Evolutionary conservation across 2,329 filamentous ascomycete species (phyloP), one percentile per base, ranked within the genome.

Genomic region (Trichothecium roseum): DNA sequence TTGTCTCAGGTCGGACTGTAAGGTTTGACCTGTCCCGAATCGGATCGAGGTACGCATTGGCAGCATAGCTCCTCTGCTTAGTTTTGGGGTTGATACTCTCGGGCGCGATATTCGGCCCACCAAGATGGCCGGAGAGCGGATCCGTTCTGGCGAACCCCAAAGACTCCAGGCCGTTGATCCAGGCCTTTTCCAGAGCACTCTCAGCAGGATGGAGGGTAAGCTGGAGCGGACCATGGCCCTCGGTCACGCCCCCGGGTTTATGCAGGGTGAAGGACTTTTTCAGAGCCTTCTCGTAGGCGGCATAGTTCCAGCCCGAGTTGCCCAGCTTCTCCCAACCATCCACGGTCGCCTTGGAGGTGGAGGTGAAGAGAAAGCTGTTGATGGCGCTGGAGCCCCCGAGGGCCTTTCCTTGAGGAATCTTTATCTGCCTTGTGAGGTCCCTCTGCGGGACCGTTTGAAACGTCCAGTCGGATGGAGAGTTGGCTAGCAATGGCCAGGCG

Each of bases 321-420:
- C 50, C 51, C 3, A 54, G 41, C 15, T 40, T 38, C 9, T 34
- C 44, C 40, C 49, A 55, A 1, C 44, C 45, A 27, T 53, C 49
- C 14, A 54, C 38, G 18, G 40, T 44, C 13, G 39, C 37, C 30
- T 37, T 32, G 9, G 37, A 34, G 8, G 37, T 44, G 5, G 44
- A 33, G 4, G 41, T 42, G 24, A 53, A 53, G 28, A 42, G 37
- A 12, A 45, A 42, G 28, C 43, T 43, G 31, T 56, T 55, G 35
- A 56, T 38, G 3, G 46, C 50, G 30, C 51, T 52, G 2, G 46
- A 51, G n/a, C 51, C 51, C 5, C 51, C 51, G 1, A 51, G 42
- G 5, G 42, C 24, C 8, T 40, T 38, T n/a, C 45, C 49, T 18
- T 50, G 46, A 8, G 45, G 39, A 7, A 47, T 39, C 8, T 24